Evolutionary conservation across 495 filamentous ascomycete genomes (phyloP), one percentile per base, ranked within the genome.

Genomic region (Aspergillus heteromorphus): DNA sequence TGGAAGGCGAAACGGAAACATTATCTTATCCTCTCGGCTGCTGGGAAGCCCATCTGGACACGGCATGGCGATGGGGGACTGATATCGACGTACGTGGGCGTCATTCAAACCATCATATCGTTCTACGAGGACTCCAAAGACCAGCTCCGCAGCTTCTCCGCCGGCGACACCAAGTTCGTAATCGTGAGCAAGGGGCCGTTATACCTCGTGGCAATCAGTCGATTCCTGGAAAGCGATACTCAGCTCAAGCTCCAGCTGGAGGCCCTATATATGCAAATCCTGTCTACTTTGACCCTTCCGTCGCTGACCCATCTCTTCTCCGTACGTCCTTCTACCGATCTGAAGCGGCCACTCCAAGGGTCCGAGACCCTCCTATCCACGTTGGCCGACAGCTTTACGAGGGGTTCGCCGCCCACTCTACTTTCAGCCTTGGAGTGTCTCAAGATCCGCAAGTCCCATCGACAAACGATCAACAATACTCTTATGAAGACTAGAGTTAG

Each of bases 41-140:
- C 95, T 27, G 95, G 95, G n/a, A 99, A 99, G 65, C 95, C 95
- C 4, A 92, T 99, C 34, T 99, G 91, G 70, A 96, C 89, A 54
- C 80, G 95, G 52, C 91, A 99, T 66, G 95, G 95, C 20, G 90
- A 96, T 56, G 81, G 95, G 56, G 83, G 85, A 17, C 72, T 97
- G 31, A 87, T 97, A 59, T 96, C 91, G 45, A 85, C 86, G 31
- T 96, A 92, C 63, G 91, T 96, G 72, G 95, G 95, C n/a, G 84
- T 97, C 14, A 87, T 96, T 7, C 95, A 97, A 59, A 97, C 95
- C 47, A 92, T 97, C 63, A 95, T 99, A 49, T 96, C 95, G 4
- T 97, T 96, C 72, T 97, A 95, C 63, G 85, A 96, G 64, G 83
- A 84, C 17, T 79, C 83, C 18, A 78, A 87, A 20, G 87, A 95